Percentiles rank a stretch among this genome's conserved stretches.
Conservation (phyloP, 192 early-diverging fungal species). For the Jimgerdemannia lactiflua region DNA sequence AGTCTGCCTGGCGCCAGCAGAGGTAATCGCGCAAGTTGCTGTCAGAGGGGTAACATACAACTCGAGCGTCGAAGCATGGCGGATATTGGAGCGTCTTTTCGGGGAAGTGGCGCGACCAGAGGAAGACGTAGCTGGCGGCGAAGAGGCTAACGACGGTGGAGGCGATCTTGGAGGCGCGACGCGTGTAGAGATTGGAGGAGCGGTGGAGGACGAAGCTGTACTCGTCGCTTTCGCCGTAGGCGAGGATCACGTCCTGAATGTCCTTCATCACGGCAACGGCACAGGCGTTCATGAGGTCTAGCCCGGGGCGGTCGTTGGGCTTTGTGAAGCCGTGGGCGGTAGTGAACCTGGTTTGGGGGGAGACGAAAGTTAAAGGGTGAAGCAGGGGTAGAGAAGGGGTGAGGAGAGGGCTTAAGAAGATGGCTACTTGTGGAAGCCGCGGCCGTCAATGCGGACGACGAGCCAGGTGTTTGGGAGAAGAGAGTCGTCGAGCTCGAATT, state of each 20-base stretch:
- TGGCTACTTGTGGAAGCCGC: slow-evolving; percentile 76
- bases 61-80: slow-evolving; percentile 90
- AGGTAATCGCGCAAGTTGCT: slow-evolving; percentile 90
- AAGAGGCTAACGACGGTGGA: slow-evolving; percentile 84
- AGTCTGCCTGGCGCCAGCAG: slow-evolving; percentile 93
- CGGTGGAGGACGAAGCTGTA: slow-evolving; percentile 46
- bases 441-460: slow-evolving; percentile 92
- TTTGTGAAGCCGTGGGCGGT: slow-evolving; percentile 69
- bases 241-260: slow-evolving; percentile 74
- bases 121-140: slow-evolving; percentile 79
- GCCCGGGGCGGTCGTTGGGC: slow-evolving; percentile 74
- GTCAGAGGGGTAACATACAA: slow-evolving; percentile 83
- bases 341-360: slow-evolving; percentile 60
- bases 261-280: slow-evolving; percentile 79
- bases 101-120: slow-evolving; percentile 76
- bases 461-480: slow-evolving; percentile 86
- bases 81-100: slow-evolving; percentile 64
- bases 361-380: not conserved
- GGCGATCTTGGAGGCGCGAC: slow-evolving; percentile 64
- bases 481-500: slow-evolving; percentile 77
- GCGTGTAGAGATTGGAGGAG: not conserved
- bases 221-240: slow-evolving; percentile 95
- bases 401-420: not conserved
- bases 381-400: not conserved
- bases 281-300: slow-evolving; percentile 81